Evolutionary conservation across 176 grass and related monocot species (phyloP).

Genomic region (Phragmites australis): DNA sequence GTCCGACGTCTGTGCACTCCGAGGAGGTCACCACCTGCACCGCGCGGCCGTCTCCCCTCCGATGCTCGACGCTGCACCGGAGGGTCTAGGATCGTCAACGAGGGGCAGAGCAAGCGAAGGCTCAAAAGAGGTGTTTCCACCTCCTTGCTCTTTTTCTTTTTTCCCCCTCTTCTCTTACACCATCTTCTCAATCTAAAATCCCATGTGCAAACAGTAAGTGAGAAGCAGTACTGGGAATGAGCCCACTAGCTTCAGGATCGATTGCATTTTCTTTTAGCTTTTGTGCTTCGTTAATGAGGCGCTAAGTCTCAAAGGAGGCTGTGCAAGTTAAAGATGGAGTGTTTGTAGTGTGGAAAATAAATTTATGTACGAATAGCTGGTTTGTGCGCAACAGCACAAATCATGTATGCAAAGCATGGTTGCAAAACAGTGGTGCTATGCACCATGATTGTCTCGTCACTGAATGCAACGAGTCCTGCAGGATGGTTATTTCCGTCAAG

Average conservation of each 20-base stretch:
- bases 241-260: background rate
- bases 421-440: background rate
- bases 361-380: background rate
- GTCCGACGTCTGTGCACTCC: background rate
- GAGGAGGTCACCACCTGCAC: conserved; percentile 18
- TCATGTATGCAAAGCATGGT: background rate
- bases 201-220: background rate
- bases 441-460: background rate
- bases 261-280: background rate
- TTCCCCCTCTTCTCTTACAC: no score
- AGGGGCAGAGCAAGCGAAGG: no score
- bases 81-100: background rate
- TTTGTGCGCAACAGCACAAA: conserved; percentile 5
- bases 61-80: conserved; percentile 43
- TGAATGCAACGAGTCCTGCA: background rate
- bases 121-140: no score
- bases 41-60: conserved; percentile 24
- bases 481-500: background rate
- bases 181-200: no score
- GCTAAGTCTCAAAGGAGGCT: conserved; percentile 22
- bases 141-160: no score
- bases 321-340: background rate
- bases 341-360: background rate
- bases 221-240: background rate
- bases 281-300: background rate